phyloP scores from a whole-genome alignment of 257 asterid genomes.

The Fraxinus americana region DNA sequence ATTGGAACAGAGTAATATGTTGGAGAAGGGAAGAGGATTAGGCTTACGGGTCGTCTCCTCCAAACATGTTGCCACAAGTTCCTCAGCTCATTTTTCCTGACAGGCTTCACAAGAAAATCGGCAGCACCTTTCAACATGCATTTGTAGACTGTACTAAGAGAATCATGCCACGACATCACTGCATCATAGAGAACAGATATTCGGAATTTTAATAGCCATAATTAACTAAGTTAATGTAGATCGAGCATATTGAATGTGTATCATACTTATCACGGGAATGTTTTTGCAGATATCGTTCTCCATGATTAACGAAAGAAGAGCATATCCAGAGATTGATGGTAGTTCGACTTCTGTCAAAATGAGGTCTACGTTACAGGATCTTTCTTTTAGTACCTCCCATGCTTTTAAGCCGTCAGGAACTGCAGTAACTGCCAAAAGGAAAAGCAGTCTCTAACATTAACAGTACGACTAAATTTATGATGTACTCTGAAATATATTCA shows the following conservation, averaged over 20 bases:
- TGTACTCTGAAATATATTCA: neutral
- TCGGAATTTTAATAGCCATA: neutral
- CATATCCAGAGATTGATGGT: conserved; percentile 94
- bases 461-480: neutral
- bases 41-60: conserved; percentile 93
- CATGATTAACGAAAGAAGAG: conserved; percentile 88
- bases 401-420: conserved; percentile 94
- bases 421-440: conserved; percentile 68
- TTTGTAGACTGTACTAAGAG: conserved; percentile 83
- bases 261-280: conserved; percentile 92
- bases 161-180: conserved; percentile 98
- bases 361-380: conserved; percentile 70
- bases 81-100: conserved; percentile 86
- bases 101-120: conserved; percentile 94
- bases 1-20: neutral
- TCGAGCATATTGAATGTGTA: neutral
- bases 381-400: conserved; percentile 81
- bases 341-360: conserved; percentile 91
- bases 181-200: conserved; percentile 28
- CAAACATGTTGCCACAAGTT: conserved; percentile 99
- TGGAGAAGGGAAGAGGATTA: conserved; percentile 5
- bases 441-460: conserved; percentile 12
- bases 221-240: conserved; percentile 8
- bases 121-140: conserved; percentile 98
- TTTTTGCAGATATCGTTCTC: conserved; percentile 90